phyloP scores from a whole-genome alignment of 2,329 filamentous ascomycete species.

The Fusarium staphyleae region DNA sequence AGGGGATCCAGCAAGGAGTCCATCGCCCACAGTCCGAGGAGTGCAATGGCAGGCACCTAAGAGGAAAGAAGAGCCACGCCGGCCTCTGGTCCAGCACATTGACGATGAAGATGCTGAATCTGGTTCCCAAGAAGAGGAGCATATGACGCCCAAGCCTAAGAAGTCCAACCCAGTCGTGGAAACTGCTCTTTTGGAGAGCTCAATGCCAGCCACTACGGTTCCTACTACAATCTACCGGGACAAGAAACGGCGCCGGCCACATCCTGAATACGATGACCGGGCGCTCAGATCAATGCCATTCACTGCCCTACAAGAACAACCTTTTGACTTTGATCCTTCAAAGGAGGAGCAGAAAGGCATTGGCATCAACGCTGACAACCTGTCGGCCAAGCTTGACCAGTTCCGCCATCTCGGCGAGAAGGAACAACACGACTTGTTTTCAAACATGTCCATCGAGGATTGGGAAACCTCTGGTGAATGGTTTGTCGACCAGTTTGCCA shows the following conservation, averaged over 20 bases:
- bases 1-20: constrained; percentile 32
- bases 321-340: constrained; percentile 65
- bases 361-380: constrained; percentile 49
- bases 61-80: constrained; percentile 25
- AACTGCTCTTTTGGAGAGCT: constrained; percentile 34
- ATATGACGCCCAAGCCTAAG: constrained; percentile 37
- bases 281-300: constrained; percentile 63
- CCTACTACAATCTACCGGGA: constrained; percentile 32
- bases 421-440: constrained; percentile 60
- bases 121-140: constrained; percentile 34
- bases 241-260: constrained; percentile 53
- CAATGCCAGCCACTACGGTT: constrained; percentile 31
- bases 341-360: constrained; percentile 49
- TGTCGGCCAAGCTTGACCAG: constrained; percentile 59
- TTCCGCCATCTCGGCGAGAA: constrained; percentile 55
- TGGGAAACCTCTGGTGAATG: constrained; percentile 68
- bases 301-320: constrained; percentile 56
- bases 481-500: constrained; percentile 63
- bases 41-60: constrained; percentile 31
- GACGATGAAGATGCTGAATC: constrained; percentile 37
- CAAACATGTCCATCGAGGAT: constrained; percentile 60
- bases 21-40: constrained; percentile 38
- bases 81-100: constrained; percentile 28
- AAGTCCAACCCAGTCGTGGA: constrained; percentile 25
- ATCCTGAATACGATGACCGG: constrained; percentile 64